Conservation (phyloP, 169 alveolate species). For the Amoebophrya sp. region DNA sequence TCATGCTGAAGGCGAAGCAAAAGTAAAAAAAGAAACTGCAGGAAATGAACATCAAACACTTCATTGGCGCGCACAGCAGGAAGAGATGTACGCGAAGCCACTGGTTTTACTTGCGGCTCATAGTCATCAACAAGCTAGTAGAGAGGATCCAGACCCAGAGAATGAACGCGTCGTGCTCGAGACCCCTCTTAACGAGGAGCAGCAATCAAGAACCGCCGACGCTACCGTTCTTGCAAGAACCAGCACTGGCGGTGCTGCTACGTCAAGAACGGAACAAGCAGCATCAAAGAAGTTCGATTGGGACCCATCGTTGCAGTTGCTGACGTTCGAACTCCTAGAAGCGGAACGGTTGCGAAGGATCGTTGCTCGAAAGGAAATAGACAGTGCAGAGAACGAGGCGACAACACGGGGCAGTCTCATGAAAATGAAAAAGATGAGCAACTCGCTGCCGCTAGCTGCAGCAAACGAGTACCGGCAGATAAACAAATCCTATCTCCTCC, state of each 20-base stretch:
- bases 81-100: not conserved
- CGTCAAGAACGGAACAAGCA: not conserved
- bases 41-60: not conserved
- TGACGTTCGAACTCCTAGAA: not conserved
- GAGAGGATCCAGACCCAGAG: not conserved
- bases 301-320: not conserved
- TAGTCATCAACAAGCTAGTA: not conserved
- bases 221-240: not conserved
- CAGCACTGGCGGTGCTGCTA: no score
- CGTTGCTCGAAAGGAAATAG: no score
- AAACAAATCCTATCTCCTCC: no score
- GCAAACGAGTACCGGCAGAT: no score
- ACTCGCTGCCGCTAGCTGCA: no score
- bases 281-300: not conserved
- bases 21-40: not conserved
- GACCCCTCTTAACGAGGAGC: no score
- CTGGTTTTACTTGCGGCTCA: not conserved
- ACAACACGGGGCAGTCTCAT: no score
- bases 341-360: no score
- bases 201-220: not conserved
- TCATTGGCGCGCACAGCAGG: not conserved
- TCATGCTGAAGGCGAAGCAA: not conserved
- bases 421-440: no score
- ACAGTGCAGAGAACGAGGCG: no score
- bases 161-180: not conserved